These are phyloP conservation scores for Kwoniella europaea DNA, from an alignment of 768 basidiomycete species.

Conservation along the genomic window DNA sequence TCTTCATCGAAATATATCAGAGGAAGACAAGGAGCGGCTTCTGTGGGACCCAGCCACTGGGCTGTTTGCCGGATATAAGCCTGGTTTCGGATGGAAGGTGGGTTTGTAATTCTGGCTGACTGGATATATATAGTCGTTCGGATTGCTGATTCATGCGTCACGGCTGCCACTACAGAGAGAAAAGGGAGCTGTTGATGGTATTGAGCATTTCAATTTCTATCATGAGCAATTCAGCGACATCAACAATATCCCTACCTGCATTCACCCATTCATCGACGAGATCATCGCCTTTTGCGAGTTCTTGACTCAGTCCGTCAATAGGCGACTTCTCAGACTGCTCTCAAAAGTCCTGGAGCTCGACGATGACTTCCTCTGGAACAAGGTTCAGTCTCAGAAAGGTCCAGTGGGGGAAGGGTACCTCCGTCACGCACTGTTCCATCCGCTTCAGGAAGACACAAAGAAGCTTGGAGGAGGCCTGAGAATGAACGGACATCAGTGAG, in stretches of 20 bases:
- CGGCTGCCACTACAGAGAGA: constrained; percentile 16
- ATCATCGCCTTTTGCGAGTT: constrained; percentile 24
- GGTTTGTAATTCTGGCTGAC: constrained; percentile 4
- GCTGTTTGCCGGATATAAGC: constrained; percentile 28
- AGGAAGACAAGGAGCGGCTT: constrained; percentile 30
- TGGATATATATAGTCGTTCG: not conserved
- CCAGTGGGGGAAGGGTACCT: constrained; percentile 23
- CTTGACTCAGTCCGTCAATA: constrained; percentile 30
- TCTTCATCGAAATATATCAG: constrained; percentile 22
- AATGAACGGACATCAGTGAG: constrained; percentile 20
- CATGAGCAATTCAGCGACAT: constrained; percentile 16
- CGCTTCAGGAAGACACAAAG: constrained; percentile 5
- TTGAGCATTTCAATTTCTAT: constrained; percentile 34
- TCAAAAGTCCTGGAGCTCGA: constrained; percentile 50
- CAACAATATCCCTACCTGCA: constrained; percentile 13
- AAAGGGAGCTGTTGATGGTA: constrained; percentile 20
- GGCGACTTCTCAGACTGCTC: constrained; percentile 40
- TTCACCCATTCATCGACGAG: constrained; percentile 28
- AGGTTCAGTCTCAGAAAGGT: constrained; percentile 28
- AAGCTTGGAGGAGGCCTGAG: constrained; percentile 9
- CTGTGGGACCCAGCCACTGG: constrained; percentile 27
- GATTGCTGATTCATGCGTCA: not conserved
- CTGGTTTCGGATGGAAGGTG: constrained; percentile 24
- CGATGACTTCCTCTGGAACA: constrained; percentile 47
- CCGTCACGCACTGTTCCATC: constrained; percentile 16